A percentile compares a stretch with the other conserved stretches of the same genome.
phyloP scores from a whole-genome alignment of 352 stramenopile genomes.

The Pythium aphanidermatum region DNA sequence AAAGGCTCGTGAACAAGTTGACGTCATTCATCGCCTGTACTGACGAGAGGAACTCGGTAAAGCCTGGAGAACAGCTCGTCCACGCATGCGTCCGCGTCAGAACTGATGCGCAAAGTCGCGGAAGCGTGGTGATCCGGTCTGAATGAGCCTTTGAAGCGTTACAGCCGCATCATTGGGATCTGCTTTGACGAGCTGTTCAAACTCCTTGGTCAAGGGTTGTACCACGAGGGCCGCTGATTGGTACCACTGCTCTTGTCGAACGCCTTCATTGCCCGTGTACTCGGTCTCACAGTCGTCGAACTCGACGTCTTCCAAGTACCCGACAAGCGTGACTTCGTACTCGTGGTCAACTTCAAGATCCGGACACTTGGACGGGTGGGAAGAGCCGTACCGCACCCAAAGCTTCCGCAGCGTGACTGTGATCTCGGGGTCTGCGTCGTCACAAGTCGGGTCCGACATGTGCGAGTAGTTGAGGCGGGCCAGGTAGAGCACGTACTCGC shows the following conservation, averaged over 20 bases:
- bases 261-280: not conserved
- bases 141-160: too few species aligned
- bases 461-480: not conserved
- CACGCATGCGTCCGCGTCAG: too few species aligned
- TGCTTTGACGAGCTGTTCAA: too few species aligned
- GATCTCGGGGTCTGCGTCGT: not conserved
- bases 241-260: not conserved
- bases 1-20: too few species aligned
- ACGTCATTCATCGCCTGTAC: too few species aligned
- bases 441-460: not conserved
- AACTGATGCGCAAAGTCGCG: too few species aligned
- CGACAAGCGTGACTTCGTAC: not conserved
- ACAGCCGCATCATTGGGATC: too few species aligned
- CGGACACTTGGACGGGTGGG: not conserved
- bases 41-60: too few species aligned
- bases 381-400: not conserved
- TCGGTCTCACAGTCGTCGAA: not conserved
- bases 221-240: not conserved
- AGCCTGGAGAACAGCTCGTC: too few species aligned
- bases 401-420: not conserved
- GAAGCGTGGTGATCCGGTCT: too few species aligned
- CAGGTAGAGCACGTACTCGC: not conserved
- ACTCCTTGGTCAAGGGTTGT: not conserved
- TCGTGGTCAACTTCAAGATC: not conserved
- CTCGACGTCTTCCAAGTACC: not conserved